Base-by-base conservation (phyloP, 345 rosid species). In the Rhodamnia argentea region DNA sequence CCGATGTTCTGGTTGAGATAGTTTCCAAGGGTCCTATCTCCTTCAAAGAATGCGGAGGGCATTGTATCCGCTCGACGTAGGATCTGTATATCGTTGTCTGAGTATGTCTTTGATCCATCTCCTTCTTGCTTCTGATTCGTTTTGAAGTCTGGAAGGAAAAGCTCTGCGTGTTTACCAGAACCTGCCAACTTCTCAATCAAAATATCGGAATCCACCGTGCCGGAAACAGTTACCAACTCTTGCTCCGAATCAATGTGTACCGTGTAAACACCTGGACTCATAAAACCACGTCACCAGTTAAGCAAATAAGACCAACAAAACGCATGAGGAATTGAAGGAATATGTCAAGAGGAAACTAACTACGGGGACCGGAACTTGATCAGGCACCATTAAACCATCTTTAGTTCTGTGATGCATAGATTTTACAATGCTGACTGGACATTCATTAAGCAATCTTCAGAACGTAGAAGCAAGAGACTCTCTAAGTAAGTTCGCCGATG, bases 81-180 rank as follows among this genome's bases (percentile, higher is more conserved):
- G 78, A 70, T 18, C 24, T 9, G 78, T 37, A 32, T 70, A 32
- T 32, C 47, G 37, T 70, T 70, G 47, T 32, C 78, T 70, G 78
- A 70, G 78, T 70, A 4, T 18, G 78, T 32, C 47, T 32, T 70
- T 4, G 78, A 18, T 47, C 78, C 78, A 9, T 70, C 6, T 70
- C 37, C 78, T 70, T 70, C 78, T 18, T 32, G 78, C 2, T 70
- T 32, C 13, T 10, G 78, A 70, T 70, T 70, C 44, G 44, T 47
- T 10, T 70, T 32, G 78, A 18, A 5, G 13, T 27, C 52, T 5
- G 86, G 76, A 75, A 54, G 44, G 12, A 74, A 40, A 58, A 92
- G 83, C 89, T 93, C 90, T n/a, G 95, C 97, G 88, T 86, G 87
- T 89, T 95, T 95, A 10, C 96, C 95, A 83, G 91, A 92, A 83